phyloP scores from a whole-genome alignment of 2,329 filamentous ascomycete genomes.

The Colletotrichum musae region DNA sequence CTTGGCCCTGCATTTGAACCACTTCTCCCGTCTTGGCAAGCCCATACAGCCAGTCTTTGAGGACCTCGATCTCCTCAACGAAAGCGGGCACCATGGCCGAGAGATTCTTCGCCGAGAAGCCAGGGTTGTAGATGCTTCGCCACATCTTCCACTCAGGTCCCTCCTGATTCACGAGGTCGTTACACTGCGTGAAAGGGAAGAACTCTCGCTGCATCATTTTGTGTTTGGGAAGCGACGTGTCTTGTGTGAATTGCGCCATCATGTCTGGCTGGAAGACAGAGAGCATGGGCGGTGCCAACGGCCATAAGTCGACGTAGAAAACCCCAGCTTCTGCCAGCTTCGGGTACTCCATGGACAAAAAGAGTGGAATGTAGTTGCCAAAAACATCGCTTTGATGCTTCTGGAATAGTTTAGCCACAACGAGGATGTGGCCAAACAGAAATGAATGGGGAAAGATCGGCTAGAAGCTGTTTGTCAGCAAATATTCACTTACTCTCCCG shows the following conservation, averaged over 20 bases:
- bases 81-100: slow-evolving; percentile 53
- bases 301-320: slow-evolving; percentile 48
- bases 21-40: background rate
- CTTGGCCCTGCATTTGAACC: slow-evolving; percentile 50
- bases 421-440: slow-evolving; percentile 44
- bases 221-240: slow-evolving; percentile 44
- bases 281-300: slow-evolving; percentile 42
- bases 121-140: slow-evolving; percentile 51
- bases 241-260: slow-evolving; percentile 45
- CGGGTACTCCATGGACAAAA: slow-evolving; percentile 11
- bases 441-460: slow-evolving; percentile 47
- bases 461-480: background rate
- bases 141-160: slow-evolving; percentile 48
- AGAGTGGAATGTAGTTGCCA: slow-evolving; percentile 46
- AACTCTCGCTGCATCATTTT: slow-evolving; percentile 48
- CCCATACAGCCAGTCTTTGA: slow-evolving; percentile 38
- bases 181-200: slow-evolving; percentile 48
- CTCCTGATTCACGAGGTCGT: slow-evolving; percentile 50
- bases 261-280: slow-evolving; percentile 43
- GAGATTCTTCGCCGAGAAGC: slow-evolving; percentile 54
- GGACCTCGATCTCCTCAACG: slow-evolving; percentile 54
- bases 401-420: slow-evolving; percentile 37
- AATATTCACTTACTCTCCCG: too few species aligned
- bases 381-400: slow-evolving; percentile 45
- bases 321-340: slow-evolving; percentile 43